These are phyloP conservation scores for Dicorynia guianensis DNA, from an alignment of 306 rosid species.

Conservation along the genomic window DNA sequence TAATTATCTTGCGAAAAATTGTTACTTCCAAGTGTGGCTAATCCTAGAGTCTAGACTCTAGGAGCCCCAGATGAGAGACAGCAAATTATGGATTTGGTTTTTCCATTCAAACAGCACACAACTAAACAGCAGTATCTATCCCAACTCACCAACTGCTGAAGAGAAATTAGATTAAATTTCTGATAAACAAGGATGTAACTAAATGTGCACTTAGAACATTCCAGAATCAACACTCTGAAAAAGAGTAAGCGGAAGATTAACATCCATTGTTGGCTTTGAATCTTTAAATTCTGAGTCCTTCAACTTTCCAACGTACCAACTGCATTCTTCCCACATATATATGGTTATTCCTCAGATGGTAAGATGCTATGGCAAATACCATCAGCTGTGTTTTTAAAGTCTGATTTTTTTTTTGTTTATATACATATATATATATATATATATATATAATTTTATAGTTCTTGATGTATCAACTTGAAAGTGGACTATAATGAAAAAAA, in stretches of 20 bases:
- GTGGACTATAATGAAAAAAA: conserved; percentile 22
- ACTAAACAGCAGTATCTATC: background rate
- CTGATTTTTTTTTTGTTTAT: conserved; percentile 7
- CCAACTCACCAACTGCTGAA: background rate
- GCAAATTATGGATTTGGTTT: background rate
- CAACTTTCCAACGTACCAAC: conserved; percentile 21
- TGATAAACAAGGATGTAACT: background rate
- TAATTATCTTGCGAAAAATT: conserved; percentile 1
- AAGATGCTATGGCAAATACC: background rate
- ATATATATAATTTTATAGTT: conserved; percentile 24
- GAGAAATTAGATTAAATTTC: background rate
- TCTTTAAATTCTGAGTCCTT: conserved; percentile 13
- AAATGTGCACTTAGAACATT: conserved; percentile 11
- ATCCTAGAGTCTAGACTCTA: background rate
- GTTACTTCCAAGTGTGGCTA: conserved; percentile 12
- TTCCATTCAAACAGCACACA: conserved; percentile 23
- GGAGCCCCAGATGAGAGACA: conserved; percentile 2
- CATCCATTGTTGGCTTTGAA: conserved; percentile 19
- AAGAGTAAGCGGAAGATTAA: conserved; percentile 18
- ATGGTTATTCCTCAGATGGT: background rate
- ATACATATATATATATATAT: no score
- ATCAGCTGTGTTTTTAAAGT: background rate
- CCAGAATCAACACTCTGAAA: conserved; percentile 18
- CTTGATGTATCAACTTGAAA: conserved; percentile 9
- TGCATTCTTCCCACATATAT: background rate